phyloP scores from a whole-genome alignment of 805 yeast species.

The Schizosaccharomyces octosporus region DNA sequence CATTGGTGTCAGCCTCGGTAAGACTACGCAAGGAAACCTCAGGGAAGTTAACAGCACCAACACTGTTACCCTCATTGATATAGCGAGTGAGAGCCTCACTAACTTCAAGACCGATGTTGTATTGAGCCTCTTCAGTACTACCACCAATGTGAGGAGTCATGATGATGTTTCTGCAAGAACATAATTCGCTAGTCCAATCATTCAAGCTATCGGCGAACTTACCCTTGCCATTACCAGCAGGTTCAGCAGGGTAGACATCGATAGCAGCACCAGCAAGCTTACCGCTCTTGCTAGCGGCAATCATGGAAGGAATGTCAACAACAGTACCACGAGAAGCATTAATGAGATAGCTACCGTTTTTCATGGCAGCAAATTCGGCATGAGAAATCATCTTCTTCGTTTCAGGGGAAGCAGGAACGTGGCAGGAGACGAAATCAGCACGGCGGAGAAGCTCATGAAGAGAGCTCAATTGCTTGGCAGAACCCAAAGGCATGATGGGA shows the following conservation, averaged over 20 bases:
- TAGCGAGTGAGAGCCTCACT: conserved; percentile 64
- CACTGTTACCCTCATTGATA: conserved; percentile 85
- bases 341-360: conserved; percentile 78
- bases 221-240: conserved; percentile 82
- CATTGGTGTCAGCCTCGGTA: conserved; percentile 58
- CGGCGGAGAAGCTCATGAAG: conserved; percentile 55
- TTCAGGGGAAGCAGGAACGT: conserved; percentile 85
- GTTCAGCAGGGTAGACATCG: conserved; percentile 92
- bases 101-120: conserved; percentile 91
- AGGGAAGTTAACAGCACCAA: conserved; percentile 96
- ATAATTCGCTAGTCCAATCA: conserved; percentile 60
- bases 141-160: conserved; percentile 97
- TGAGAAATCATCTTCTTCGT: conserved; percentile 73
- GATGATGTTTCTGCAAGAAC: conserved; percentile 63
- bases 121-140: conserved; percentile 95
- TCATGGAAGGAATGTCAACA: conserved; percentile 80
- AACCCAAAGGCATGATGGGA: conserved; percentile 91
- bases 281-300: conserved; percentile 76
- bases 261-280: conserved; percentile 91
- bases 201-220: conserved; percentile 51
- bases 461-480: conserved; percentile 74
- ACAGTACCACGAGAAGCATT: conserved; percentile 97
- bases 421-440: conserved; percentile 77
- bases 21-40: conserved; percentile 79
- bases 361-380: conserved; percentile 87